Evolutionary conservation across 2,329 filamentous ascomycete genomes (phyloP), one percentile per base, ranked within the genome.

Genomic region (Dactylonectria macrodidyma): DNA sequence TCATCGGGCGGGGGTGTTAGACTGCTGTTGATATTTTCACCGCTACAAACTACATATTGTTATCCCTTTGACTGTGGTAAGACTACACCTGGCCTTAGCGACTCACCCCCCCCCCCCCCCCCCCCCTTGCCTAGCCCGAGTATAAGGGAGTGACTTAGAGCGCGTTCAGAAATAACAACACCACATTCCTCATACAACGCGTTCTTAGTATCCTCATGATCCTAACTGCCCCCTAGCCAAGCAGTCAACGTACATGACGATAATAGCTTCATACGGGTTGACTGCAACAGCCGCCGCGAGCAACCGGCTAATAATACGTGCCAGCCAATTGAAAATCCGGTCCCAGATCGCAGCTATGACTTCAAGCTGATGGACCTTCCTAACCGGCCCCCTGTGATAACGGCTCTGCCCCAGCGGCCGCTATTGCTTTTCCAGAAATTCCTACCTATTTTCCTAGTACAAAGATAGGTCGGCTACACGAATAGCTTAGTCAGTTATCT

Each of bases 361-460:
- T 64, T 58, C 38, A 10, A 64, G 22, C 52, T 16, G 1, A 22
- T 64, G 7, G 33, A 9, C 12, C 19, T 59, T 58, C 44, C 30
- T 52, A 33, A 9, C 54, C 16, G n/a, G 44, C 19, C 16, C 30
- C 19, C 38, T 33, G 24, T 33, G 33, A 58, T 64, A 64, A 34
- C 11, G 46, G 33, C n/a, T 14, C 24, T 64, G 41, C 54, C 44
- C n/a, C 16, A 4, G 33, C 16, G 54, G 54, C 46, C 10, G 16
- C 19, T 58, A 12, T 59, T 58, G 26, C 54, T 62, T 24, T 62
- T 66, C 64, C 34, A 59, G 59, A 19, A 47, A 52, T 66, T 66
- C 34, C 19, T 62, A n/a, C 58, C 58, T 48, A 57, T 58, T 56
- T 58, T 33, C n/a, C 44, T 61, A 58, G 64, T 66, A n/a, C 22